Conservation (phyloP, 1,139 yeast species). For the Pichia kudriavzevii region DNA sequence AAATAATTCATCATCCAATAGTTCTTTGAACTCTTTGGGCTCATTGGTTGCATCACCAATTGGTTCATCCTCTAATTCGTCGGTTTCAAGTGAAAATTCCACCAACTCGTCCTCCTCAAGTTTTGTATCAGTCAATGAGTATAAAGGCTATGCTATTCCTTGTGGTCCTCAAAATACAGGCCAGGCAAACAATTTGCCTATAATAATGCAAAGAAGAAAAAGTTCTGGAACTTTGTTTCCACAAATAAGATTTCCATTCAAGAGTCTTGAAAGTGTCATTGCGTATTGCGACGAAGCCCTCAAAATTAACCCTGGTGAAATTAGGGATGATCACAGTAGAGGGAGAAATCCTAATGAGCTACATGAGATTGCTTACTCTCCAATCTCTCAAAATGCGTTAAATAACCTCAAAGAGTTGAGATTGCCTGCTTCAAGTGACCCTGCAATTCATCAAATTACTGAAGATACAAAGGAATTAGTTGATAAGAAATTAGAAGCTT, state of each 20-base stretch:
- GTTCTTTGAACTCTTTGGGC: constrained; percentile 8
- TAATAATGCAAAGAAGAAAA: constrained; percentile 11
- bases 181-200: neutral
- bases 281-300: constrained; percentile 76
- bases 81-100: constrained; percentile 25
- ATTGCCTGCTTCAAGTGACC: constrained; percentile 53
- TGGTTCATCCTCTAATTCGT: constrained; percentile 6
- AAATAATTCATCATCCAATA: constrained; percentile 4
- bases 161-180: constrained; percentile 10
- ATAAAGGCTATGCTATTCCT: constrained; percentile 18
- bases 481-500: constrained; percentile 60
- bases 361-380: constrained; percentile 45
- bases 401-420: constrained; percentile 47
- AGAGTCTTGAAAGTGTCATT: constrained; percentile 52
- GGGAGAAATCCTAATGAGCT: constrained; percentile 18
- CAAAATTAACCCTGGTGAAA: constrained; percentile 56
- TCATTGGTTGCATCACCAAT: constrained; percentile 6
- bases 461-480: constrained; percentile 63
- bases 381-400: constrained; percentile 63
- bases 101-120: constrained; percentile 12
- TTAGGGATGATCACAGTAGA: constrained; percentile 18
- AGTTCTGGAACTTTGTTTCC: constrained; percentile 29
- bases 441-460: constrained; percentile 54
- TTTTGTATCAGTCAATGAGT: constrained; percentile 14
- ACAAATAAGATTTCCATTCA: constrained; percentile 52